phyloP scores from a whole-genome alignment of 495 filamentous ascomycete species.

The Talaromyces ruber region DNA sequence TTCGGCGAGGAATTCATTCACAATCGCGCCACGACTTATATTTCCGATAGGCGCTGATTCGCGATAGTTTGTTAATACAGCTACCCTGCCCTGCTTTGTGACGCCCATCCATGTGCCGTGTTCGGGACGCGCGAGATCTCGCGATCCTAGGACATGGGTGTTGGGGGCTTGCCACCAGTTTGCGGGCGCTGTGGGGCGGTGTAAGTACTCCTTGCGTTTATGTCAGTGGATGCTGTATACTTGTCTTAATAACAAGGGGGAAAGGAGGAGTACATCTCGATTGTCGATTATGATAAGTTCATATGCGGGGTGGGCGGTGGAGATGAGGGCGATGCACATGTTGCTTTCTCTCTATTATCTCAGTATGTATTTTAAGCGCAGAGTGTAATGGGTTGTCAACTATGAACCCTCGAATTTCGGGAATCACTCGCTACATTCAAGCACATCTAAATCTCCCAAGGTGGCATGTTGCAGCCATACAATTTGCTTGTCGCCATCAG shows the following conservation, averaged over 20 bases:
- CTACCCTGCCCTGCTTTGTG: slow-evolving; percentile 73
- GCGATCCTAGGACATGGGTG: slow-evolving; percentile 54
- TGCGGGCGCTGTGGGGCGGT: slow-evolving; percentile 73
- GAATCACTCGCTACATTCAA: background rate
- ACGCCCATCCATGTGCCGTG: slow-evolving; percentile 93
- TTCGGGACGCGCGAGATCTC: slow-evolving; percentile 55
- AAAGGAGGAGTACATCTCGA: slow-evolving; percentile 57
- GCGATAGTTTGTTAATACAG: slow-evolving; percentile 90
- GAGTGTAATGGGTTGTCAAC: background rate
- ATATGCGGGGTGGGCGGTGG: slow-evolving; percentile 86
- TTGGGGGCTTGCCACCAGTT: slow-evolving; percentile 71
- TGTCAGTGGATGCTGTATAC: slow-evolving; percentile 6
- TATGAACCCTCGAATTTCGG: background rate
- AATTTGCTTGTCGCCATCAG: background rate
- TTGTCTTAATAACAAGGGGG: background rate
- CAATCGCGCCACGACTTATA: slow-evolving; percentile 72
- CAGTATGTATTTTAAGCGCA: background rate
- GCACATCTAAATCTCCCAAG: background rate
- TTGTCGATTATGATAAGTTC: slow-evolving; percentile 87
- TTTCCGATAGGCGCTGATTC: slow-evolving; percentile 52
- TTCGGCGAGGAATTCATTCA: slow-evolving; percentile 72
- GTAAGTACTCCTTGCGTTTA: slow-evolving; percentile 65
- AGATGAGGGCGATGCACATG: slow-evolving; percentile 92
- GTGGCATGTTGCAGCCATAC: background rate
- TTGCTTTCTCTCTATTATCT: background rate